These are phyloP conservation scores for Aristolochia californica DNA, from an alignment of 164 flowering plant species.

Conservation along the genomic window DNA sequence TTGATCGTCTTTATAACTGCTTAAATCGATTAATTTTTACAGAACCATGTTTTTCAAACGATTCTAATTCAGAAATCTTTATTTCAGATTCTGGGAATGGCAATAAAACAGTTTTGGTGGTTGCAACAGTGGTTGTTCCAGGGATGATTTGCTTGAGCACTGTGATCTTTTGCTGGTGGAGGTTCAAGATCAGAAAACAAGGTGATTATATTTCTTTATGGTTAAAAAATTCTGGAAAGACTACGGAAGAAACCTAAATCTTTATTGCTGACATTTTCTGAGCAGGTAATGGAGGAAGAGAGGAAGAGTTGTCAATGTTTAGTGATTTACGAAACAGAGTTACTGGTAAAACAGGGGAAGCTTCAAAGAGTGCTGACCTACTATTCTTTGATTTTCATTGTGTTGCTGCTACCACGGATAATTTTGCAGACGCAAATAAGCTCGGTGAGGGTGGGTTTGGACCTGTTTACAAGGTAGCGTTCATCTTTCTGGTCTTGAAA, in stretches of 20 bases:
- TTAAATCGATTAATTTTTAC: too few relatives aligned
- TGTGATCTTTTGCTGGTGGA: neutral
- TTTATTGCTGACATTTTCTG: neutral
- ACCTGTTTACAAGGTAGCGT: slow-evolving; percentile 3
- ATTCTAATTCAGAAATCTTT: too few relatives aligned
- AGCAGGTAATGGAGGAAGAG: neutral
- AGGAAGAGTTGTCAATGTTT: neutral
- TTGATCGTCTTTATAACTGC: too few relatives aligned
- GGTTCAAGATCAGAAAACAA: neutral
- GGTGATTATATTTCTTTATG: neutral
- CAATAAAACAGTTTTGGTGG: neutral
- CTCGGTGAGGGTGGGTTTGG: slow-evolving; percentile 23
- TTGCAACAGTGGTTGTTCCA: neutral
- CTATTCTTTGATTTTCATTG: slow-evolving; percentile 3
- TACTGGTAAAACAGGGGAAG: neutral
- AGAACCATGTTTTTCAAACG: too few relatives aligned
- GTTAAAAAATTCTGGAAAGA: neutral
- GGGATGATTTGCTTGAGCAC: neutral
- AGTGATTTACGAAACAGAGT: neutral
- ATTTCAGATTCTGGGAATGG: neutral
- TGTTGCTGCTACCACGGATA: slow-evolving; percentile 10
- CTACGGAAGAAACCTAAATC: neutral
- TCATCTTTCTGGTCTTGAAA: neutral
- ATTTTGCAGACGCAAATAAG: slow-evolving; percentile 11
- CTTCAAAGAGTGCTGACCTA: neutral